A percentile compares a stretch with the other conserved stretches of the same genome.
phyloP scores from a whole-genome alignment of 1,284 basidiomycete species.

The Grifola frondosa region DNA sequence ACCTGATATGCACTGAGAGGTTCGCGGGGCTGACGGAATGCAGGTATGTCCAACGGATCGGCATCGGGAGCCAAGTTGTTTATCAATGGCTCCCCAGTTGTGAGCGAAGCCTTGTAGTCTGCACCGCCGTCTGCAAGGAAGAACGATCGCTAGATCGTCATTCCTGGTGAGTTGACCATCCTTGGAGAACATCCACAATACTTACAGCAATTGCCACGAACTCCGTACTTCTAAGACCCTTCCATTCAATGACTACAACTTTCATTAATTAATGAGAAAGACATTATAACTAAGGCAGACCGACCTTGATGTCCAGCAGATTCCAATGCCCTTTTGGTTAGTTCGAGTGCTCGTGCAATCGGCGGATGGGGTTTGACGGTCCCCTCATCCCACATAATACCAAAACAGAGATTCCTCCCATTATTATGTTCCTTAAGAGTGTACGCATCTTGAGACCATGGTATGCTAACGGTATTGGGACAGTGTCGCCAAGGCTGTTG shows the following conservation, averaged over 20 bases:
- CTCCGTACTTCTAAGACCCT: conserved; percentile 43
- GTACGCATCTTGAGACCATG: conserved; percentile 24
- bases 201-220: conserved; percentile 37
- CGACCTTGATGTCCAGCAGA: conserved; percentile 46
- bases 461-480: conserved; percentile 20
- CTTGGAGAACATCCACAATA: no score
- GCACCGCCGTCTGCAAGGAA: no score
- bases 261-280: neutral
- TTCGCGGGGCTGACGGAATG: conserved; percentile 19
- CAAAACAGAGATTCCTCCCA: conserved; percentile 41
- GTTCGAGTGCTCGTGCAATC: conserved; percentile 45
- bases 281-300: neutral
- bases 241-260: conserved; percentile 36
- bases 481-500: conserved; percentile 22
- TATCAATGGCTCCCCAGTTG: conserved; percentile 34
- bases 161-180: no score
- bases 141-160: no score
- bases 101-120: conserved; percentile 42
- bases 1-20: conserved; percentile 46
- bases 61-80: conserved; percentile 34
- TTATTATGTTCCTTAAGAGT: conserved; percentile 36
- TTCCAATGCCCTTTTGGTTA: conserved; percentile 43
- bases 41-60: conserved; percentile 19
- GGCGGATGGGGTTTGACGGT: conserved; percentile 50
- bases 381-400: conserved; percentile 46